Evolutionary conservation across 2,329 filamentous ascomycete species (phyloP), one percentile per base, ranked within the genome.

Genomic region (Cercospora brassicicola): DNA sequence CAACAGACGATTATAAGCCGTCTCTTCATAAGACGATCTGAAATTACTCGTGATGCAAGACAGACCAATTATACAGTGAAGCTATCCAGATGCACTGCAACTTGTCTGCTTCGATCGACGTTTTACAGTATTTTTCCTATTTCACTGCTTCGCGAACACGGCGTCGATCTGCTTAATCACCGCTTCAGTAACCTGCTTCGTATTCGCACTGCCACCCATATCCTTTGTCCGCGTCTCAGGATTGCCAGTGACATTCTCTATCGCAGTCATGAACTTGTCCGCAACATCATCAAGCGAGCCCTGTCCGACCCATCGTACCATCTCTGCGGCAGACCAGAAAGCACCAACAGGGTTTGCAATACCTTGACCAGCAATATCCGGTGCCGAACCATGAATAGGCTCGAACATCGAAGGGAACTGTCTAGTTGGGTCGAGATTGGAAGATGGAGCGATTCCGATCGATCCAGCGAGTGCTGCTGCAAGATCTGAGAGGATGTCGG

Each of bases 381-480:
- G 71, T 8, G 72, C 72, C 1, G 70, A 71, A 59, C 72, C 72
- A 72, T 88, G 86, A 63, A 88, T 87, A 0, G 86, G 86, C 79
- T 88, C 87, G 69, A 88, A 89, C 84, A 88, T 87, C 63, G 82
- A 85, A 0, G 88, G 88, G 68, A 87, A 85, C 70, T 84, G 75
- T 15, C 86, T 81, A 0, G 85, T 88, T 0, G 89, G 89, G 71
- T 91, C 89, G 0, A 91, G 81, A 72, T 91, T 92, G 51, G 85
- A 88, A 0, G 89, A 91, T 2, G 90, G 89, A 3, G 90, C 90
- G 67, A 92, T 91, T 8, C 90, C 89, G 68, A 92, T 91, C 2
- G 86, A 89, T 0, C 90, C 90, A 2, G 89, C 89, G 6, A 91
- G 81, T 0, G 89, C 88, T 13, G 90, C 89, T 5, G 89, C 90